Base-by-base conservation (phyloP, 106 monocot genomes). In the Iris macrosiphon region DNA sequence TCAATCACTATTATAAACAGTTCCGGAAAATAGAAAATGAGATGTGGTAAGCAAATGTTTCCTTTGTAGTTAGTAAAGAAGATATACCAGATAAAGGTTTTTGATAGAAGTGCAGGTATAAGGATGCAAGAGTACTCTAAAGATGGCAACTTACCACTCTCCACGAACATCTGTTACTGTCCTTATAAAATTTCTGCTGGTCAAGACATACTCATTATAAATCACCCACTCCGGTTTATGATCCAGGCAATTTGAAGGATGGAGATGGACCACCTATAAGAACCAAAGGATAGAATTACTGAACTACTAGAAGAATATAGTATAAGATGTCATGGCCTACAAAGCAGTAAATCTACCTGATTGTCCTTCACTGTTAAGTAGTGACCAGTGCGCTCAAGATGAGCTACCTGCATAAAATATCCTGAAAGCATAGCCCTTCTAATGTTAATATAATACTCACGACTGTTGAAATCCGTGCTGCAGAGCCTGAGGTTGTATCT, bases 351-450 rank as follows among this genome's bases (percentile, higher is more conserved):
- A 0, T 15, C 19, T 28, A 76, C 70, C 85, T 86, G 85, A 42
- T 86, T 86, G 49, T 86, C 85, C 55, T 86, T 80, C 46, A 86
- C 80, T 16, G 85, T 86, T 43, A 86, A 46, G 57, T 85, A 85
- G 47, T 80, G 80, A 1, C 80, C 85, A 46, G 73, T 80, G 33
- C 66, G 59, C 56, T 86, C 80, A 27, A 86, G 80, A 70, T 86
- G 85, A 61, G 85, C 85, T 34, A 86, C 85, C 63, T 80, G 85
- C 85, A 86, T 86, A 60, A 86, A 86, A 21, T 86, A 86, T 25
- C 85, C 85, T 35, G 85, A 30, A 29, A 80, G 73, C 65, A 86
- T 44, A 40, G 80, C 80, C 46, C 77, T 80, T 49, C 77, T 68
- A n/a, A 86, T 86, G 25, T 77, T 80, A 28, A 80, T 50, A 20